Percentiles rank a stretch among this genome's conserved stretches.
Conservation (phyloP, 768 basidiomycete species). For the Leucocoprinus leucothites region DNA sequence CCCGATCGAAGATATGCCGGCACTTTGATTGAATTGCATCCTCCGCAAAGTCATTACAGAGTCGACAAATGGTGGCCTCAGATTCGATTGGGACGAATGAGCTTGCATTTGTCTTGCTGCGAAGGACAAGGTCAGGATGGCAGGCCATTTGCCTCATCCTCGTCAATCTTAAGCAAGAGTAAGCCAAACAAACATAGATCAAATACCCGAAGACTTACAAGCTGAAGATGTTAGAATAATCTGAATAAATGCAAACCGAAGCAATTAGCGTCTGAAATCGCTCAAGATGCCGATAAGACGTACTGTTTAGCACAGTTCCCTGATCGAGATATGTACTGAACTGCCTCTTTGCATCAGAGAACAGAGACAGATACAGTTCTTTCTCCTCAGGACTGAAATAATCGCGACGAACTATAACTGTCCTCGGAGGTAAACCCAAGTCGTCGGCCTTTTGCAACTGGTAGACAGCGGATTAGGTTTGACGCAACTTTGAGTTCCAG, state of each 20-base stretch:
- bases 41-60: conserved; percentile 97
- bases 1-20: conserved; percentile 91
- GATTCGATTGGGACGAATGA: conserved; percentile 55
- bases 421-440: conserved; percentile 90
- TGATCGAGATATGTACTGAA: conserved; percentile 89
- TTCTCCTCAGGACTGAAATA: conserved; percentile 97
- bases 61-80: conserved; percentile 84
- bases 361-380: conserved; percentile 88
- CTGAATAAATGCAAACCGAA: conserved; percentile 28
- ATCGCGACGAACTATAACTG: conserved; percentile 83
- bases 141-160: conserved; percentile 96
- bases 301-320: conserved; percentile 91
- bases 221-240: conserved; percentile 89
- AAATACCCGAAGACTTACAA: conserved; percentile 41
- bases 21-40: conserved; percentile 95
- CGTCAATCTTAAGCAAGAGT: conserved; percentile 60
- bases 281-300: conserved; percentile 35
- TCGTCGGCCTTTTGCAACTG: conserved; percentile 95
- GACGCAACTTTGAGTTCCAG: too few relatives aligned
- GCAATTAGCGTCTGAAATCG: too few relatives aligned
- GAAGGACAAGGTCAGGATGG: conserved; percentile 90
- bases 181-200: neutral
- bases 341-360: conserved; percentile 88
- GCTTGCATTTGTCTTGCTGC: conserved; percentile 75
- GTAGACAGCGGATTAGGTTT: neutral